Evolutionary conservation across 345 rosid genomes (phyloP).

Genomic region (Garcia nutans): DNA sequence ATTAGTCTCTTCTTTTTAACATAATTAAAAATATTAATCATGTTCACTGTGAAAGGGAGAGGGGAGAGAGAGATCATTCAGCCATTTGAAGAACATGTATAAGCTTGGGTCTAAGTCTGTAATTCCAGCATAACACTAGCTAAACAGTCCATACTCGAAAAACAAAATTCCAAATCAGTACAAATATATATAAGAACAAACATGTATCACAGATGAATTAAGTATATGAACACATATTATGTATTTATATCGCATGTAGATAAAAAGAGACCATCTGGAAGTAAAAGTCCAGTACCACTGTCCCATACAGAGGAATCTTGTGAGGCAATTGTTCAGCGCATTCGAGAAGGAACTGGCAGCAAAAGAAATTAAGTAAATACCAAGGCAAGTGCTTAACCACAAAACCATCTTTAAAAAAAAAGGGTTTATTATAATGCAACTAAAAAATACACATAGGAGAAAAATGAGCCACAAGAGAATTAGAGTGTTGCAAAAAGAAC

Average conservation of each 20-base stretch:
- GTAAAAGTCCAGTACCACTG: constrained; percentile 64
- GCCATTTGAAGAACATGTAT: no score
- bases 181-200: not conserved
- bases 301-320: constrained; percentile 82
- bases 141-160: not conserved
- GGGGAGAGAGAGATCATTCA: no score
- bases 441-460: not conserved
- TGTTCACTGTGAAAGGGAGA: no score
- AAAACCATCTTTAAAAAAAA: not conserved
- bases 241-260: not conserved
- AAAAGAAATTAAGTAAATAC: constrained; percentile 15
- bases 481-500: not conserved
- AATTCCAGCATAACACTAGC: not conserved
- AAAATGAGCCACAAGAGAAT: not conserved
- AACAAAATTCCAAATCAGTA: not conserved
- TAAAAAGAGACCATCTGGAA: not conserved
- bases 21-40: no score
- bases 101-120: not conserved
- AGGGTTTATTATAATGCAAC: not conserved
- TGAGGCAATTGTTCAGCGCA: constrained; percentile 93
- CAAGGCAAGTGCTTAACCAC: not conserved
- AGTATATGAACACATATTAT: not conserved
- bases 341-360: constrained; percentile 65
- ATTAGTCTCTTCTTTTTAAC: no score
- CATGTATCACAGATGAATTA: not conserved